phyloP scores from a whole-genome alignment of 108 stramenopile species.

The Fistulifera solaris region DNA sequence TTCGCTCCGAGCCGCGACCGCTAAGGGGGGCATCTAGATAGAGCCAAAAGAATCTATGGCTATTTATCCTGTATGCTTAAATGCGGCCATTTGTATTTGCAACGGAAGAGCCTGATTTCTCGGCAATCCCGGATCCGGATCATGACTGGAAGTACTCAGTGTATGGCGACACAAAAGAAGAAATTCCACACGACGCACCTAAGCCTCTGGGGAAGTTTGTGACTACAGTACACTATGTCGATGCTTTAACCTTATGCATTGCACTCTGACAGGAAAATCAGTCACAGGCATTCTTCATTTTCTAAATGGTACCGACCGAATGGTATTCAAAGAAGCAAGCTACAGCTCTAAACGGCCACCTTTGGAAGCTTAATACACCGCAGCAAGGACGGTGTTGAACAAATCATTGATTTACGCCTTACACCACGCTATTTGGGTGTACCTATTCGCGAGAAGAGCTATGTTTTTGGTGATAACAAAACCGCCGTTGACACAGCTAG shows the following conservation, averaged over 20 bases:
- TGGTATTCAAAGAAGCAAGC: constrained; percentile 16
- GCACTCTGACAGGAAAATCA: constrained; percentile 8
- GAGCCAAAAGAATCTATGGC: constrained; percentile 20
- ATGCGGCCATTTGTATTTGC: constrained; percentile 8
- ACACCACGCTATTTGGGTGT: constrained; percentile 22
- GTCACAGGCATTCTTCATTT: constrained; percentile 13
- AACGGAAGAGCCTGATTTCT: constrained; percentile 3
- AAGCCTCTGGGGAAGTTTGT: constrained; percentile 10
- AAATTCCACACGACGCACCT: constrained; percentile 7
- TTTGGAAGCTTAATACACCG: constrained; percentile 25
- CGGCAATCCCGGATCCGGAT: not conserved
- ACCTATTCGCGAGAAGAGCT: constrained; percentile 15
- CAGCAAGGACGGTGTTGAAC: constrained; percentile 11
- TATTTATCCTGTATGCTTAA: constrained; percentile 6
- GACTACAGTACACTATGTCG: constrained; percentile 4
- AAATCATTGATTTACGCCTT: constrained; percentile 15
- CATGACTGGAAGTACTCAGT: constrained; percentile 3
- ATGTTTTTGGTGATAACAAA: constrained; percentile 33
- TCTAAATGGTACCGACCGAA: constrained; percentile 11
- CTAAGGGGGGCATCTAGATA: constrained; percentile 18
- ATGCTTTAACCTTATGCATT: constrained; percentile 18
- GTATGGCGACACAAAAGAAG: constrained; percentile 11
- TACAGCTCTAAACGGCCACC: constrained; percentile 22
- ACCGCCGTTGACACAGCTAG: constrained; percentile 16
- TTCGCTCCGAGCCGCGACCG: not conserved